phyloP scores from a whole-genome alignment of 768 basidiomycete species.

The Macrocybe gigantea region DNA sequence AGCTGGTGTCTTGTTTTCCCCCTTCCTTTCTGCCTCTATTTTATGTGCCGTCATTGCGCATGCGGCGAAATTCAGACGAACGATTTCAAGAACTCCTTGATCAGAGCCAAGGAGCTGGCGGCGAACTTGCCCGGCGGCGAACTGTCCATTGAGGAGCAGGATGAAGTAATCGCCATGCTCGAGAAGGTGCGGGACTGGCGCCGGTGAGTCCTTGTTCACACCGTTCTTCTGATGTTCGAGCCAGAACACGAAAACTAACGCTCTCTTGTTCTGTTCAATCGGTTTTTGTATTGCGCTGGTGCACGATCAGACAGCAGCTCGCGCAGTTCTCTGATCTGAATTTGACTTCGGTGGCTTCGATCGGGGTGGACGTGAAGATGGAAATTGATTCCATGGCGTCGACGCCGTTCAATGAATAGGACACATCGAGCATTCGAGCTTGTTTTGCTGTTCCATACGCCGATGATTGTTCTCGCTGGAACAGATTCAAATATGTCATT shows the following conservation, averaged over 20 bases:
- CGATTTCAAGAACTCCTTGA: constrained; percentile 56
- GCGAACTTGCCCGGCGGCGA: constrained; percentile 66
- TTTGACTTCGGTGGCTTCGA: constrained; percentile 24
- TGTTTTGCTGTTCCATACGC: too few relatives aligned
- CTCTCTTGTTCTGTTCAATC: not conserved
- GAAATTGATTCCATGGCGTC: constrained; percentile 75
- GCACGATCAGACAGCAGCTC: constrained; percentile 42
- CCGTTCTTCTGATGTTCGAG: not conserved
- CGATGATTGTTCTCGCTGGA: too few relatives aligned
- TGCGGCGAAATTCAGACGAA: constrained; percentile 44
- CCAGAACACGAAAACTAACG: not conserved
- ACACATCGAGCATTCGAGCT: too few relatives aligned
- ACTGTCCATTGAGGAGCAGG: constrained; percentile 60
- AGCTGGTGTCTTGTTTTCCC: not conserved
- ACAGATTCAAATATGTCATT: too few relatives aligned
- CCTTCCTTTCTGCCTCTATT: too few relatives aligned
- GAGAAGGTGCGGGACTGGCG: constrained; percentile 59
- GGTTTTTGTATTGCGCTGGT: too few relatives aligned
- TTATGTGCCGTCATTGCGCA: too few relatives aligned
- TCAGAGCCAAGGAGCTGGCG: constrained; percentile 56
- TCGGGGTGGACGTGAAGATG: constrained; percentile 35
- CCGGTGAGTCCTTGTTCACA: constrained; percentile 30
- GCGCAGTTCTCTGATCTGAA: constrained; percentile 42
- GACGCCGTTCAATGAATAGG: constrained; percentile 44
- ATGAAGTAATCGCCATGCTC: constrained; percentile 65